A percentile compares a stretch with the other conserved stretches of the same genome.
Evolutionary conservation across 768 basidiomycete genomes (phyloP).

Genomic region (Butyriboletus loyo): DNA sequence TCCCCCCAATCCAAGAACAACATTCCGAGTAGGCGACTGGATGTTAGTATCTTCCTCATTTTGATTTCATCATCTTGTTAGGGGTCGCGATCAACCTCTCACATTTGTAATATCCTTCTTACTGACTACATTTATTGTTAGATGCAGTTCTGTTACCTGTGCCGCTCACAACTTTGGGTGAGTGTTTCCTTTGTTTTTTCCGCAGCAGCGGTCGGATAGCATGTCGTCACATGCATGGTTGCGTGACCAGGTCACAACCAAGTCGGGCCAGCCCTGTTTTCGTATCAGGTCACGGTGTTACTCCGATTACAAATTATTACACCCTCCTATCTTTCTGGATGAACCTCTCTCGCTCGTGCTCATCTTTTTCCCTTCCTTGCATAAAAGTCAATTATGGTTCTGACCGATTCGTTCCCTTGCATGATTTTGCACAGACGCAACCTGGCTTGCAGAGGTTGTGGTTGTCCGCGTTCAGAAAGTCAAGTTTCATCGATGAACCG

Average conservation of each 20-base stretch:
- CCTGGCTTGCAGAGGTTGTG: slow-evolving; percentile 73
- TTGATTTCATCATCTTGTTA: slow-evolving; percentile 17
- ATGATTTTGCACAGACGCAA: slow-evolving; percentile 66
- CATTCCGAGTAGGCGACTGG: slow-evolving; percentile 71
- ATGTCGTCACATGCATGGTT: slow-evolving; percentile 1
- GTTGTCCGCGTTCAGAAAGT: slow-evolving; percentile 50
- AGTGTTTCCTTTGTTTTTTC: slow-evolving; percentile 32
- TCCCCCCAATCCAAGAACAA: slow-evolving; percentile 66
- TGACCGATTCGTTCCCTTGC: slow-evolving; percentile 48
- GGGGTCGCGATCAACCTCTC: slow-evolving; percentile 15
- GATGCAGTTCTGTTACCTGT: slow-evolving; percentile 67
- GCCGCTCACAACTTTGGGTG: slow-evolving; percentile 86
- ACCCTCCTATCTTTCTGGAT: slow-evolving; percentile 27
- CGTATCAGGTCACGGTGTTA: slow-evolving; percentile 17
- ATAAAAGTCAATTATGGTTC: slow-evolving; percentile 33
- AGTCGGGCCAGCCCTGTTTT: slow-evolving; percentile 8
- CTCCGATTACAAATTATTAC: slow-evolving; percentile 23
- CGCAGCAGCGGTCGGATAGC: neutral
- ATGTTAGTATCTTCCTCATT: slow-evolving; percentile 52
- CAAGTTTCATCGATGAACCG: slow-evolving; percentile 31
- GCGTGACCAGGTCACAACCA: neutral
- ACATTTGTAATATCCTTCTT: slow-evolving; percentile 8
- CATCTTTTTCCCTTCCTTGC: slow-evolving; percentile 11
- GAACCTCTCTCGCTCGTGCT: slow-evolving; percentile 1
- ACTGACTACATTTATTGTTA: slow-evolving; percentile 26